Evolutionary conservation across 1,139 yeast species (phyloP), one percentile per base, ranked within the genome.

Genomic region (Geotrichum phurueaensis): DNA sequence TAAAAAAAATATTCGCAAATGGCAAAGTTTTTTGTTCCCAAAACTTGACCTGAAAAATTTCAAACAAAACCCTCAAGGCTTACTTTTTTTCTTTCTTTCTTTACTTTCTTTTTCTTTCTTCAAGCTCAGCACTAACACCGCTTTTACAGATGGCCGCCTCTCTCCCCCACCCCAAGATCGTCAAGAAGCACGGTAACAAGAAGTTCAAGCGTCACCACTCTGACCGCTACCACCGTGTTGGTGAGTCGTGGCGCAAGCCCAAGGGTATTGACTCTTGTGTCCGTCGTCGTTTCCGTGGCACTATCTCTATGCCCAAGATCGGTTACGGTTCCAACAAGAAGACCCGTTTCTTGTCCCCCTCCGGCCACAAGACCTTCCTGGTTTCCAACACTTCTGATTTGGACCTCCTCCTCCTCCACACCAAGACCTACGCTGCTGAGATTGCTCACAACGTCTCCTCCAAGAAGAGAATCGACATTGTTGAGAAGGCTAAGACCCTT

Each of bases 151-250:
- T 94, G 99, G 97, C 98, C 84, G 90, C 96, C 83, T 85, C 97
- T 76, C 84, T 90, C 79, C 91, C 96, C 77, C 96, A 90, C 86
- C 97, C 97, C 83, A 92, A 90, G 91, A 94, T 95, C 84, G 97
- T 94, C 81, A 95, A 95, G 94, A 95, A 95, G 92, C 95, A 91
- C 89, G 66, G 68, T 59, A 81, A 92, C 80, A 89, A 89, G 86
- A 88, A 88, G 87, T 95, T 95, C 90, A 94, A 91, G 94, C 91
- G 99, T 85, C 98, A 94, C 81, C 99, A 95, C 86, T 91, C 97
- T 81, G 99, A 95, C 89, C 91, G 97, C 83, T 94, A 90, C 84
- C 86, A 86, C 86, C 92, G 99, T 83, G 97, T 94, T 73, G 83
- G 91, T 76, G 97, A 90, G 83, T 87, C 87, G 86, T 95, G 99